Evolutionary conservation across 2,329 filamentous ascomycete species (phyloP).

Genomic region (Cyphellophora europaea): DNA sequence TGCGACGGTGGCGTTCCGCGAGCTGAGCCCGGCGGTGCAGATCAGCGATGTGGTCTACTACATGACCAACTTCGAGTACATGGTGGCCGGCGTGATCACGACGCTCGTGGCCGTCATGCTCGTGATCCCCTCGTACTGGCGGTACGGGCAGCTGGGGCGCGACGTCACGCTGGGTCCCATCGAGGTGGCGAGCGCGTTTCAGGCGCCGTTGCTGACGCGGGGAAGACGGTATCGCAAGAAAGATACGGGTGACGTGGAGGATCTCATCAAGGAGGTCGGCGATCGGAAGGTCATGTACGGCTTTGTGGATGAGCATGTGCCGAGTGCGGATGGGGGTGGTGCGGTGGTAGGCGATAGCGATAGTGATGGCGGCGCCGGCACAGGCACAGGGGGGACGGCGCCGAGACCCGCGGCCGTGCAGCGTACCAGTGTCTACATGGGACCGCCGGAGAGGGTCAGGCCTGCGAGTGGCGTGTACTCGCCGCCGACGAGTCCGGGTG

Average conservation of each 20-base stretch:
- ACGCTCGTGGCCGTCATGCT: slow-evolving; percentile 6
- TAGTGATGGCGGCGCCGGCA: no score
- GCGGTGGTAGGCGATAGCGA: no score
- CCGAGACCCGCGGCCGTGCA: no score
- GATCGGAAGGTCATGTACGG: slow-evolving; percentile 6
- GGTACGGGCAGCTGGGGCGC: slow-evolving; percentile 20
- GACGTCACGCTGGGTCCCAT: slow-evolving; percentile 19
- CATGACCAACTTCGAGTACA: slow-evolving; percentile 5
- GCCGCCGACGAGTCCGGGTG: no score
- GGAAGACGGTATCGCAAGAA: background rate
- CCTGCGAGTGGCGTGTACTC: no score
- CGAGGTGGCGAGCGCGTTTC: slow-evolving; percentile 20
- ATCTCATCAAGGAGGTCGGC: slow-evolving; percentile 5
- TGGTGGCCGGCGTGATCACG: slow-evolving; percentile 4
- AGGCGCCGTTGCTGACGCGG: slow-evolving; percentile 11
- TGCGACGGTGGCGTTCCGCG: background rate
- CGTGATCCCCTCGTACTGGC: slow-evolving; percentile 15
- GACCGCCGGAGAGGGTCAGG: no score
- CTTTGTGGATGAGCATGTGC: slow-evolving; percentile 6
- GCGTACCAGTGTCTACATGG: no score
- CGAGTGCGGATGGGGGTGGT: no score
- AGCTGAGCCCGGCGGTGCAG: slow-evolving; percentile 1
- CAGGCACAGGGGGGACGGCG: no score
- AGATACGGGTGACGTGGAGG: no score
- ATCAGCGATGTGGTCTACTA: slow-evolving; percentile 3